These are phyloP conservation scores for Rhodotorula paludigena DNA, from an alignment of 768 basidiomycete genomes.

Conservation along the genomic window DNA sequence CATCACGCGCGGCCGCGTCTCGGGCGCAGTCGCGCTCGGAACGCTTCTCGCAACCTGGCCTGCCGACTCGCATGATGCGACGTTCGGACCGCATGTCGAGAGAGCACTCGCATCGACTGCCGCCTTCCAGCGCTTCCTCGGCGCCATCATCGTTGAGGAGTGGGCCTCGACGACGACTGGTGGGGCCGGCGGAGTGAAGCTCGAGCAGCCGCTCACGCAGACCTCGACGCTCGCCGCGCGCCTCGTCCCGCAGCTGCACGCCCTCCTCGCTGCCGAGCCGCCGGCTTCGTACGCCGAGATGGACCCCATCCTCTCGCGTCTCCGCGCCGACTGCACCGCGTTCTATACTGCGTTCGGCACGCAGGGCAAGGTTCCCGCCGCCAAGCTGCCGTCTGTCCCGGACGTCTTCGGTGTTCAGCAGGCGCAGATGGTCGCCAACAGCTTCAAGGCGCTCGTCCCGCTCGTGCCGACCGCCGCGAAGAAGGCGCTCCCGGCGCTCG, in stretches of 20 bases:
- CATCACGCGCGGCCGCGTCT: conserved; percentile 71
- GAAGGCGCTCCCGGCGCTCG: conserved; percentile 66
- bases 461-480: conserved; percentile 64
- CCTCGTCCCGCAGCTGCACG: conserved; percentile 51
- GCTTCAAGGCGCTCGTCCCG: conserved; percentile 70
- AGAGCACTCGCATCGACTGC: conserved; percentile 76
- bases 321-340: conserved; percentile 70
- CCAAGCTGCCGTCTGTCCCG: conserved; percentile 68
- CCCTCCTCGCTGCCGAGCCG: conserved; percentile 66
- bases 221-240: conserved; percentile 64
- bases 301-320: conserved; percentile 69
- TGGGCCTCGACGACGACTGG: conserved; percentile 61
- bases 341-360: conserved; percentile 74
- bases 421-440: conserved; percentile 61
- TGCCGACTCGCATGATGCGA: conserved; percentile 53
- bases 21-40: conserved; percentile 71
- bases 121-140: conserved; percentile 82
- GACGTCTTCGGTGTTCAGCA: conserved; percentile 58
- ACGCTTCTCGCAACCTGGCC: conserved; percentile 21
- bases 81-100: conserved; percentile 67
- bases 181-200: conserved; percentile 6
- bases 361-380: conserved; percentile 80
- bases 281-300: conserved; percentile 87
- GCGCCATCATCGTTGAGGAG: conserved; percentile 82
- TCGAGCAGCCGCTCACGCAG: not conserved